Percentiles rank a stretch among this genome's conserved stretches.
These are phyloP conservation scores for Lycium barbarum DNA, from an alignment of 257 asterid species.

Conservation along the genomic window DNA sequence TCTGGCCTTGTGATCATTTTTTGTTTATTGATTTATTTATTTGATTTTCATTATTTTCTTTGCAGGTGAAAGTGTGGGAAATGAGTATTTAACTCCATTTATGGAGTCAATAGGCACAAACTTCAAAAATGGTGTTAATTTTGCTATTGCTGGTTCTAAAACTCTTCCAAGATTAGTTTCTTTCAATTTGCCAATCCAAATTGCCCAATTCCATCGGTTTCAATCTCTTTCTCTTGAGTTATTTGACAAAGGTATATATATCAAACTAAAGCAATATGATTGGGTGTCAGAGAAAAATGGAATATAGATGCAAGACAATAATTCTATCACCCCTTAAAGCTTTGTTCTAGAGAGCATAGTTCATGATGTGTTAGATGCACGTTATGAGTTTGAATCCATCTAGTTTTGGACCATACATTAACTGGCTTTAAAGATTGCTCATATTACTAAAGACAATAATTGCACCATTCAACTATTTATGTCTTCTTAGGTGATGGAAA, in stretches of 20 bases:
- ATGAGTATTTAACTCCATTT: conserved; percentile 52
- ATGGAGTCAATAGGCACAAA: conserved; percentile 48
- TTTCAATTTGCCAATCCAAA: conserved; percentile 46
- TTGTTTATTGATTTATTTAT: neutral
- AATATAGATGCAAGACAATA: no score
- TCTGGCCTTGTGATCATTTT: neutral
- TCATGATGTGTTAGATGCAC: no score
- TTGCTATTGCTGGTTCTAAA: conserved; percentile 51
- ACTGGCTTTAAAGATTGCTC: no score
- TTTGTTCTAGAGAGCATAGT: no score
- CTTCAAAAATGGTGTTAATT: conserved; percentile 55
- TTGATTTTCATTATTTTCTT: neutral
- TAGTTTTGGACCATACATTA: no score
- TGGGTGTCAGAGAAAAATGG: no score
- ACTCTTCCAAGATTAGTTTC: conserved; percentile 42
- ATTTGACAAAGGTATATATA: conserved; percentile 40
- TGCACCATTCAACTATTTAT: no score
- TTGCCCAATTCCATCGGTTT: conserved; percentile 50
- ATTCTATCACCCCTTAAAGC: no score
- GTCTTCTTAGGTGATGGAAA: conserved; percentile 37
- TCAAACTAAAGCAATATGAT: no score
- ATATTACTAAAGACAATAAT: no score
- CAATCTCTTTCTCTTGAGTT: conserved; percentile 43
- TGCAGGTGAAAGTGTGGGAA: conserved; percentile 53
- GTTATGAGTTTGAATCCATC: no score